Percentiles rank a stretch among this genome's conserved stretches.
Conservation (phyloP, 1,284 basidiomycete species). For the Exobasidium rhododendri region DNA sequence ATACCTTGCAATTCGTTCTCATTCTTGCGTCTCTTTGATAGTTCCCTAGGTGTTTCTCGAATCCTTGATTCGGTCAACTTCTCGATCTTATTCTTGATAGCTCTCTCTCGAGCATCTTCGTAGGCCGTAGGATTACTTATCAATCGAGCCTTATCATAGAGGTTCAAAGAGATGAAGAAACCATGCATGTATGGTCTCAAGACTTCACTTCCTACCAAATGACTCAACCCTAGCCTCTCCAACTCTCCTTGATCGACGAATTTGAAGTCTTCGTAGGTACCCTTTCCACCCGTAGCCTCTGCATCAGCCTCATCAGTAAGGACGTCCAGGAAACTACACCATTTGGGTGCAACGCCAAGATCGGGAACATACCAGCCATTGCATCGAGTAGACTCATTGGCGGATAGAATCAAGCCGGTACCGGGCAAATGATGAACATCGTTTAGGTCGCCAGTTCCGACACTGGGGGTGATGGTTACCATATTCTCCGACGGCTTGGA, state of each 20-base stretch:
- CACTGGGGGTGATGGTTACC: slow-evolving; percentile 83
- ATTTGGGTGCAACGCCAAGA: slow-evolving; percentile 89
- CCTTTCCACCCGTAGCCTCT: slow-evolving; percentile 67
- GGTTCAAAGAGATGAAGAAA: slow-evolving; percentile 90
- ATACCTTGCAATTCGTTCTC: slow-evolving; percentile 53
- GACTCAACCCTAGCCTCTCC: slow-evolving; percentile 69
- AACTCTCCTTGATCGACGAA: slow-evolving; percentile 88
- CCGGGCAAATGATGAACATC: slow-evolving; percentile 51
- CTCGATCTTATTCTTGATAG: slow-evolving; percentile 83
- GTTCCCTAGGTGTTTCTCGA: slow-evolving; percentile 62
- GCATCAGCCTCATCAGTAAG: slow-evolving; percentile 77
- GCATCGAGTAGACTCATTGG: slow-evolving; percentile 52
- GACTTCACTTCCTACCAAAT: slow-evolving; percentile 86
- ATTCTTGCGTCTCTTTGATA: slow-evolving; percentile 5
- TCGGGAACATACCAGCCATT: slow-evolving; percentile 74
- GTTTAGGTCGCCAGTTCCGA: slow-evolving; percentile 72
- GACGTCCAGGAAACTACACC: slow-evolving; percentile 96
- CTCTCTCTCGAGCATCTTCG: slow-evolving; percentile 83
- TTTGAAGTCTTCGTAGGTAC: slow-evolving; percentile 90
- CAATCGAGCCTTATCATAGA: slow-evolving; percentile 91
- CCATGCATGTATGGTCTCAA: slow-evolving; percentile 99
- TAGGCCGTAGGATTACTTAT: slow-evolving; percentile 96
- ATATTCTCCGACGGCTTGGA: slow-evolving; percentile 77
- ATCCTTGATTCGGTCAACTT: slow-evolving; percentile 90
- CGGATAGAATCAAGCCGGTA: slow-evolving; percentile 48